Base-by-base conservation (phyloP, 176 grass and related monocot species). In the Saccharum officinarum region DNA sequence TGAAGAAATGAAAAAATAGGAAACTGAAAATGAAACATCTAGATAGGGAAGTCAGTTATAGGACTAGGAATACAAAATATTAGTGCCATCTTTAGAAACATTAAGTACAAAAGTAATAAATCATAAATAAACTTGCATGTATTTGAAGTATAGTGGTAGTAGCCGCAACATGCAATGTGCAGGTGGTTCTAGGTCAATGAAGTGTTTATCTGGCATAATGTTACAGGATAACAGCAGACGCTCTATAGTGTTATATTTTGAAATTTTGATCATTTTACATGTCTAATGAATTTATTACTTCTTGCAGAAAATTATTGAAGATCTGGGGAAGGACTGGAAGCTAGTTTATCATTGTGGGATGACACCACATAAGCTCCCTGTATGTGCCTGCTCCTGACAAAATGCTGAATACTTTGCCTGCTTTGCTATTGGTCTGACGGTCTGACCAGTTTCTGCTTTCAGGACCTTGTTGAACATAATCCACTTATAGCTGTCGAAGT, bases 401-500 rank as follows among this genome's bases (percentile, higher is more conserved):
- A 41, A 65, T 80, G 73, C 39, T 73, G 17, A 86, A 37, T 76
- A 39, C 44, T 69, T 79, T 83, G 34, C 8, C 40, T 86, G 36
- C 17, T 71, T 84, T 37, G 8, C 77, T 73, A 20, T 54, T 80
- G 11, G 49, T 78, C 8, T 67, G 45, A 80, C 33, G 60, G 85
- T 23, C 57, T 60, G 57, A 60, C 22, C 8, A 80, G 75, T 78
- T 80, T 1, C 10, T 82, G 52, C 14, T 87, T 92, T 86, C 78
- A 98, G 96, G 89, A 95, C 59, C 96, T 98, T 81, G 91, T 98
- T 86, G 96, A 98, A 84, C 87, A 98, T 81, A 98, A 98, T 84
- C 93, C 93, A 45, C 76, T 86, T 52, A 79, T 94, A 83, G 93
- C 91, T 71, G 93, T 98, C 15, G 96, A 94, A 84, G 78, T 98